Conservation (phyloP, 2,329 filamentous ascomycete species). For the Alternaria metachromatica region DNA sequence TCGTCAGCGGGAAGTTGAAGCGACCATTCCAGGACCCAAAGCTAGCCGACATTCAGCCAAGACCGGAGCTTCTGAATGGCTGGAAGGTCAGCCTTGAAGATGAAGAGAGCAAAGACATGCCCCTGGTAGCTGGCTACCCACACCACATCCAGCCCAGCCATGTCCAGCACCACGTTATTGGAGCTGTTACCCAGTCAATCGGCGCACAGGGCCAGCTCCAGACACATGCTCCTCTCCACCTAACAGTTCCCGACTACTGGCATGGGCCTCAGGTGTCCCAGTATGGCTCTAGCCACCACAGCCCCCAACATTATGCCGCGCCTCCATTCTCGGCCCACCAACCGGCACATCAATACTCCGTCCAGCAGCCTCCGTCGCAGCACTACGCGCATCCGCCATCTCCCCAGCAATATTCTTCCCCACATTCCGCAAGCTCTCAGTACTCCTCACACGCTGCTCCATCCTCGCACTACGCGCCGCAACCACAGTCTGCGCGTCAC, state of each 20-base stretch:
- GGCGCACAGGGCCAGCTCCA: constrained; percentile 33
- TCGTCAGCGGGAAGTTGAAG: constrained; percentile 54
- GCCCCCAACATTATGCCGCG: constrained; percentile 34
- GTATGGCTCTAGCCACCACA: constrained; percentile 34
- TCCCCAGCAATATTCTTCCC: constrained; percentile 35
- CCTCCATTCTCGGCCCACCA: constrained; percentile 31
- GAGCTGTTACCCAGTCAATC: constrained; percentile 28
- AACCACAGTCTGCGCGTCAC: constrained; percentile 26
- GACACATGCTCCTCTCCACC: constrained; percentile 34
- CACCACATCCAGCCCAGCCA: constrained; percentile 39
- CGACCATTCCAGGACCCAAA: constrained; percentile 45
- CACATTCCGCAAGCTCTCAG: constrained; percentile 25
- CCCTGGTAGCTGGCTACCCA: constrained; percentile 36
- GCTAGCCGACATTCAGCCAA: constrained; percentile 42
- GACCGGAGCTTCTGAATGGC: constrained; percentile 42
- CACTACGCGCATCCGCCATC: constrained; percentile 35
- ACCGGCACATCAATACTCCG: constrained; percentile 27
- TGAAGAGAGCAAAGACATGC: constrained; percentile 46
- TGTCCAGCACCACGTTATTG: constrained; percentile 35
- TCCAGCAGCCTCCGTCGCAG: constrained; percentile 28
- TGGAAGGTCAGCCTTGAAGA: constrained; percentile 50
- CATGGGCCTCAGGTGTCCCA: constrained; percentile 32
- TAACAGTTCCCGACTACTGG: constrained; percentile 45
- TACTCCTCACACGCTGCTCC: constrained; percentile 25
- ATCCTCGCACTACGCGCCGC: constrained; percentile 28